Percentiles rank a stretch among this genome's conserved stretches.
phyloP scores from a whole-genome alignment of 352 stramenopile genomes.

The Globisporangium megalacanthum region DNA sequence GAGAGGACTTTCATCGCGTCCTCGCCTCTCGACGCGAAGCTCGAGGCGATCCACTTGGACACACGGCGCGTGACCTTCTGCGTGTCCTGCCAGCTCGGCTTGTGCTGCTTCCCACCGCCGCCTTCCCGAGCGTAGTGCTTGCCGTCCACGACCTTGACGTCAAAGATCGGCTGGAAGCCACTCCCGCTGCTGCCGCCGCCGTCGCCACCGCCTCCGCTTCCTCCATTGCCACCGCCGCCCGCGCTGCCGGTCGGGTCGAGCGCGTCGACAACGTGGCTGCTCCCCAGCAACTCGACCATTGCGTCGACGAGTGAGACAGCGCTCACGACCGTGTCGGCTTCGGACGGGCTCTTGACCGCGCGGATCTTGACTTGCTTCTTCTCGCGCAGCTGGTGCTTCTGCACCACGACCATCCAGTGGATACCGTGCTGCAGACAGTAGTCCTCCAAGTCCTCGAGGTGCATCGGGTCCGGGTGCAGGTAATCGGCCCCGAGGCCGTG shows the following conservation, averaged over 20 bases:
- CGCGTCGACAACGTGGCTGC: slow-evolving; percentile 2
- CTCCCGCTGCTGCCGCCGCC: slow-evolving; percentile 9
- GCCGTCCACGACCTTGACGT: slow-evolving; percentile 70
- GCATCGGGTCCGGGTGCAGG: slow-evolving; percentile 71
- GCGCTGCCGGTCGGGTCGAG: slow-evolving; percentile 5
- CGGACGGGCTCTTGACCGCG: slow-evolving; percentile 55
- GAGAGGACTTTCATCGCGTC: slow-evolving; percentile 83
- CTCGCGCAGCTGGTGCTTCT: slow-evolving; percentile 76
- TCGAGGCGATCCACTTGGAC: slow-evolving; percentile 83
- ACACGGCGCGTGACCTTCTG: slow-evolving; percentile 79
- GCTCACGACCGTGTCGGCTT: slow-evolving; percentile 65
- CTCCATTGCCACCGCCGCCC: background rate
- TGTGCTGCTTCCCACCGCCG: slow-evolving; percentile 60
- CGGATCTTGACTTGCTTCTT: slow-evolving; percentile 86
- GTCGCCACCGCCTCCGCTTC: slow-evolving; percentile 15
- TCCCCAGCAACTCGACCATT: slow-evolving; percentile 42
- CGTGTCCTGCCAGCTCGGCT: slow-evolving; percentile 56
- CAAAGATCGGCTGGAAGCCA: slow-evolving; percentile 58
- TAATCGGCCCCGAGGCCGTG: slow-evolving; percentile 74
- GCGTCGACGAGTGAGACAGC: slow-evolving; percentile 59
- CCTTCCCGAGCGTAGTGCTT: slow-evolving; percentile 58
- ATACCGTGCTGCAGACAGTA: slow-evolving; percentile 74
- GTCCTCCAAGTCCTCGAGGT: slow-evolving; percentile 79
- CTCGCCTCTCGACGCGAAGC: slow-evolving; percentile 63
- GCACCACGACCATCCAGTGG: slow-evolving; percentile 83